These are phyloP conservation scores for Emericellopsis cladophorae DNA, from an alignment of 2,329 filamentous ascomycete species.

Conservation along the genomic window DNA sequence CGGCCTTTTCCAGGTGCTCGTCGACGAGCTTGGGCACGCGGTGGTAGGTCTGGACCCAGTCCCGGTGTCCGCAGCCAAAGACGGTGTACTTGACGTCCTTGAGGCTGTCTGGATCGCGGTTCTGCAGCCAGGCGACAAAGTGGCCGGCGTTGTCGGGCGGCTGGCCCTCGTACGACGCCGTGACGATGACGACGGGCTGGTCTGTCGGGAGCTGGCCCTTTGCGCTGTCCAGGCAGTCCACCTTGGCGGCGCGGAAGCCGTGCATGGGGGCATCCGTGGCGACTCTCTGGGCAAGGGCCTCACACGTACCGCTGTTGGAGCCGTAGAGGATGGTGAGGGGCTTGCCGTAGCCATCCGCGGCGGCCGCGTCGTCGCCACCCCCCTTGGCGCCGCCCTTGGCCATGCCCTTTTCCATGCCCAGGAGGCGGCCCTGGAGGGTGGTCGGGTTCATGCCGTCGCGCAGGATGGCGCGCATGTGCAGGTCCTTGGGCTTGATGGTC, in stretches of 20 bases:
- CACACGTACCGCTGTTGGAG: constrained; percentile 64
- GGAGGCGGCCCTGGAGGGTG: constrained; percentile 1
- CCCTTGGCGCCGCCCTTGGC: not conserved
- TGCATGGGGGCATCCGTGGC: constrained; percentile 43
- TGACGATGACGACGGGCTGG: constrained; percentile 52
- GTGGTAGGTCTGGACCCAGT: constrained; percentile 47
- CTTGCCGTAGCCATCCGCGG: constrained; percentile 20
- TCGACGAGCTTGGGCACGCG: constrained; percentile 47
- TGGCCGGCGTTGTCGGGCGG: constrained; percentile 55
- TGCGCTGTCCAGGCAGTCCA: constrained; percentile 48
- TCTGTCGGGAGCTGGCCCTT: constrained; percentile 46
- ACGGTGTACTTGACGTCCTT: constrained; percentile 48
- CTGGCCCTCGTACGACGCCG: constrained; percentile 57
- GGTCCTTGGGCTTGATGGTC: constrained; percentile 48
- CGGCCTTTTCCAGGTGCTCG: constrained; percentile 21
- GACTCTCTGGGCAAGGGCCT: constrained; percentile 52
- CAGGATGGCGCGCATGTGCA: constrained; percentile 44
- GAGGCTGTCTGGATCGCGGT: constrained; percentile 30
- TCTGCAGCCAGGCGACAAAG: constrained; percentile 52
- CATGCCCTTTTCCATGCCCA: not conserved
- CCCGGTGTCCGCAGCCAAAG: constrained; percentile 52
- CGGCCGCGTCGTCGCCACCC: not conserved
- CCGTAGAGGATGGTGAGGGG: constrained; percentile 59
- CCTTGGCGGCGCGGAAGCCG: constrained; percentile 42
- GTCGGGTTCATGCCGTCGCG: constrained; percentile 24